A percentile compares a stretch with the other conserved stretches of the same genome.
Conservation (phyloP, 805 yeast genomes). For the Candida khao-thaluensis region DNA sequence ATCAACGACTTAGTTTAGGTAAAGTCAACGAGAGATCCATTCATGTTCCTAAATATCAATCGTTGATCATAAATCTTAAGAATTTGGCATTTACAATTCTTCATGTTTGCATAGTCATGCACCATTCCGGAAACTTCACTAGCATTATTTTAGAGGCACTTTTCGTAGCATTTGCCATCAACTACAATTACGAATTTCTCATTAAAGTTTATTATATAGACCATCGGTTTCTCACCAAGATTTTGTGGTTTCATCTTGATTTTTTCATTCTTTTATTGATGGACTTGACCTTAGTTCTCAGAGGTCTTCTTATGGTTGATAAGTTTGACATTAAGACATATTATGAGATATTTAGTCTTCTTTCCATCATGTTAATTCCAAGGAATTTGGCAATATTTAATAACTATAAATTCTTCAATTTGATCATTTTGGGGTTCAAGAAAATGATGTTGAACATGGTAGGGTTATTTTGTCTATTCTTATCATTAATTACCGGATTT, state of each 20-base stretch:
- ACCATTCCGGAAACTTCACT: conserved; percentile 18
- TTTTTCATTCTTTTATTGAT: conserved; percentile 40
- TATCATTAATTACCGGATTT: conserved; percentile 53
- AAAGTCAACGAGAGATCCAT: conserved; percentile 31
- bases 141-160: conserved; percentile 26
- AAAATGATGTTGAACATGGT: conserved; percentile 51
- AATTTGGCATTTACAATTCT: conserved; percentile 21
- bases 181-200: conserved; percentile 48
- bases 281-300: conserved; percentile 29
- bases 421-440: conserved; percentile 50
- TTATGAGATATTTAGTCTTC: conserved; percentile 38
- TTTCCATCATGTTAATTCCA: conserved; percentile 51
- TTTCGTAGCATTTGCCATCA: conserved; percentile 47
- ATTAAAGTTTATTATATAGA: conserved; percentile 46
- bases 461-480: conserved; percentile 47
- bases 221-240: conserved; percentile 42
- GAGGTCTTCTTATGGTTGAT: conserved; percentile 18
- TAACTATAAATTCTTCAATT: conserved; percentile 50
- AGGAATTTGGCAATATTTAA: conserved; percentile 50
- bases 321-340: conserved; percentile 18
- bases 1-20: conserved; percentile 30
- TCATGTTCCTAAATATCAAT: conserved; percentile 42
- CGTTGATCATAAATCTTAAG: conserved; percentile 38
- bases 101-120: conserved; percentile 24
- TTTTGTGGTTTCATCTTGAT: conserved; percentile 56